Evolutionary conservation across 202 grass and related monocot species (phyloP).

Genomic region (Panicum virgatum): DNA sequence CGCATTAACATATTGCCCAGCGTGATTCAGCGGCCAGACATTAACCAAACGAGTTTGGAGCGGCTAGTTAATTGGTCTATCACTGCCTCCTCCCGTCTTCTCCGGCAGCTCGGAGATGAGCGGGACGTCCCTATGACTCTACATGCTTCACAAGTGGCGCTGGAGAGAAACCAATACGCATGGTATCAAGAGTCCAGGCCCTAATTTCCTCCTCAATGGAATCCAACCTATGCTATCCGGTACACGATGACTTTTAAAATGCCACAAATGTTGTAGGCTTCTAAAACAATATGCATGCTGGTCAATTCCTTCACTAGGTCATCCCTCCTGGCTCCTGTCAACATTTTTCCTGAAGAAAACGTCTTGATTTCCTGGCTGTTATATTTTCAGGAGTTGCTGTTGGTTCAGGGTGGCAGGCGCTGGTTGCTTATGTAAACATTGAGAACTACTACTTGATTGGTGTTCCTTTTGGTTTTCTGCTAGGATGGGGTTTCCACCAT

Average conservation of each 20-base stretch:
- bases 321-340: not conserved
- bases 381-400: slow-evolving; percentile 62
- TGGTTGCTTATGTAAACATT: slow-evolving; percentile 68
- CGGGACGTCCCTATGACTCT: not conserved
- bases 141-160: not conserved
- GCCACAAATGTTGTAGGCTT: not conserved
- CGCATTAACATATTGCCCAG: not conserved
- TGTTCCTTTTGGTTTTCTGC: slow-evolving; percentile 54
- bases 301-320: not conserved
- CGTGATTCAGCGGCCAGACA: not conserved
- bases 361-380: not conserved
- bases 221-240: slow-evolving; percentile 71
- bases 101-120: slow-evolving; percentile 2
- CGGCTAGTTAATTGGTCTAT: too few relatives aligned
- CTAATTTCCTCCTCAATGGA: slow-evolving; percentile 70
- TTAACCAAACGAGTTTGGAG: not conserved
- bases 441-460: slow-evolving; percentile 64
- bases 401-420: slow-evolving; percentile 65
- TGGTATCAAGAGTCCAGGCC: too few relatives aligned
- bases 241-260: not conserved
- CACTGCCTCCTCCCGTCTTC: not conserved
- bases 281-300: not conserved
- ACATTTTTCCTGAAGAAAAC: not conserved
- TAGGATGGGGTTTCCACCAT: slow-evolving; percentile 49
- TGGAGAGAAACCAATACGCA: not conserved